phyloP scores from a whole-genome alignment of 2,329 filamentous ascomycete genomes.

The Grosmannia penicillata region DNA sequence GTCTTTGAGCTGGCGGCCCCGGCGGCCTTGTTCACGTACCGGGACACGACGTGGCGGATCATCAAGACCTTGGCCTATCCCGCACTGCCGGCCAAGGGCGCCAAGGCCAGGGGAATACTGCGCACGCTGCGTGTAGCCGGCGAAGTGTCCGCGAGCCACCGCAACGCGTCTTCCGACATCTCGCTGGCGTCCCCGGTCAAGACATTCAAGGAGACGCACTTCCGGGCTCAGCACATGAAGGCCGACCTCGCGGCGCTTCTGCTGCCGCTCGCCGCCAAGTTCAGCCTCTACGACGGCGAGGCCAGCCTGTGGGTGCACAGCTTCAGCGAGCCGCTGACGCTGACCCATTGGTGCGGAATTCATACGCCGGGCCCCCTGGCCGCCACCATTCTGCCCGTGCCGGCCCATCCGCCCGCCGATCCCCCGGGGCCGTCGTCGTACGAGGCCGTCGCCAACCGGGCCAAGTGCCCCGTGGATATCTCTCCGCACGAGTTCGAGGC shows the following conservation, averaged over 20 bases:
- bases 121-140: too few relatives aligned
- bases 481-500: constrained; percentile 37
- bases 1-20: constrained; percentile 27
- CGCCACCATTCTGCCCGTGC: constrained; percentile 19
- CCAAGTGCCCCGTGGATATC: constrained; percentile 28
- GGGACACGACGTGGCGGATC: constrained; percentile 26
- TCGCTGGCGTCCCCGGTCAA: constrained; percentile 6
- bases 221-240: constrained; percentile 23
- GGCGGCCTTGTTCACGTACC: constrained; percentile 19
- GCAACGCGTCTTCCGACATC: neutral
- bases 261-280: constrained; percentile 28
- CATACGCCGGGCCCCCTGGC: constrained; percentile 16
- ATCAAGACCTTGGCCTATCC: constrained; percentile 16
- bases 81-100: rapidly evolving
- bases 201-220: constrained; percentile 27
- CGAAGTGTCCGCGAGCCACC: too few relatives aligned
- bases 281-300: constrained; percentile 30
- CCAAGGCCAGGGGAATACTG: neutral
- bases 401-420: constrained; percentile 15
- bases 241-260: constrained; percentile 25
- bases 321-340: constrained; percentile 17
- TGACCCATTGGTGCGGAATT: constrained; percentile 29
- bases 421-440: constrained; percentile 35
- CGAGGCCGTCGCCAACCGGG: constrained; percentile 33
- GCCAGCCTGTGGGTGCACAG: constrained; percentile 23